Conservation (phyloP, 2,329 filamentous ascomycete species). For the Penicillium sp. region DNA sequence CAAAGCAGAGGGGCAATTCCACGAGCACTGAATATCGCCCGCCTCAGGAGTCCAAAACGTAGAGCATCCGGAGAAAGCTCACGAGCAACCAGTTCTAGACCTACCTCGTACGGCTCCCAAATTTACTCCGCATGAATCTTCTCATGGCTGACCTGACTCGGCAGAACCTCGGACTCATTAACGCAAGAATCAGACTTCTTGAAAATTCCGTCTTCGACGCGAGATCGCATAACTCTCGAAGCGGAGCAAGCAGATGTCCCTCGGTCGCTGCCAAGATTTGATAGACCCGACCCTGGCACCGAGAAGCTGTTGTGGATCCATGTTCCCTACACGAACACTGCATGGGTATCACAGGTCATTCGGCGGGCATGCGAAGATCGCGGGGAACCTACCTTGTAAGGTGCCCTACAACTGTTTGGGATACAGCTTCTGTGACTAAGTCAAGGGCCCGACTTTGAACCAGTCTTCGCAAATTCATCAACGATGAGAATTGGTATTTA, state of each 20-base stretch:
- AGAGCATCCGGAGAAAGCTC: slow-evolving; percentile 14
- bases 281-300: slow-evolving; percentile 28
- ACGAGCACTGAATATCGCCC: slow-evolving; percentile 8
- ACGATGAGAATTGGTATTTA: slow-evolving; percentile 32
- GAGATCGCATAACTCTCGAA: slow-evolving; percentile 20
- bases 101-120: slow-evolving; percentile 12
- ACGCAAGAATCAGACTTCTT: slow-evolving; percentile 20
- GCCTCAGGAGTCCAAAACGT: slow-evolving; percentile 8
- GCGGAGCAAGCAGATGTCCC: slow-evolving; percentile 21
- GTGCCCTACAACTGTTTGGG: too few species aligned
- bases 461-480: slow-evolving; percentile 36
- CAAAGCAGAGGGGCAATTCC: slow-evolving; percentile 7
- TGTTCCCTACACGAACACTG: slow-evolving; percentile 28
- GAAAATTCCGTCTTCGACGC: slow-evolving; percentile 18
- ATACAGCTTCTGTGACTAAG: too few species aligned
- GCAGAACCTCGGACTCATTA: slow-evolving; percentile 11
- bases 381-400: slow-evolving; percentile 21
- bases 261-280: slow-evolving; percentile 25
- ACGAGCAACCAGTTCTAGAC: slow-evolving; percentile 12
- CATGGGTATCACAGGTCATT: slow-evolving; percentile 19
- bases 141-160: background rate
- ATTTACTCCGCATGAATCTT: background rate
- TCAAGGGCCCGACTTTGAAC: background rate
- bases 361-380: slow-evolving; percentile 19
- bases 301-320: slow-evolving; percentile 34